phyloP scores from a whole-genome alignment of 1,284 basidiomycete species.

The Filobasidium uniguttulatum region DNA sequence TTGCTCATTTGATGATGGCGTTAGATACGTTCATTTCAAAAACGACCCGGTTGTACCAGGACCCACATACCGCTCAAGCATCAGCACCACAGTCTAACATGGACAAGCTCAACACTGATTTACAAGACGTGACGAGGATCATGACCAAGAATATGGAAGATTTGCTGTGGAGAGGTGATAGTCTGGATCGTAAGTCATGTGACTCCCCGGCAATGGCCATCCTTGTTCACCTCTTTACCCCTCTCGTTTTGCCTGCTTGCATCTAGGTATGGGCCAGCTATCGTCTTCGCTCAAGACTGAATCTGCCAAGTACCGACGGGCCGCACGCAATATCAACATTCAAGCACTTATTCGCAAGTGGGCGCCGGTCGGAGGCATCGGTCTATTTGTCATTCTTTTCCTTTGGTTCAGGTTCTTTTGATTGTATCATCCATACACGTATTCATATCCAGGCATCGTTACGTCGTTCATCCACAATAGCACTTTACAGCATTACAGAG shows the following conservation, averaged over 20 bases:
- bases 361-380: constrained; percentile 73
- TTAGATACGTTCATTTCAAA: constrained; percentile 97
- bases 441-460: too few species aligned
- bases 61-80: constrained; percentile 72
- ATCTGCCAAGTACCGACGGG: constrained; percentile 93
- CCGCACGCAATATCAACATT: constrained; percentile 85
- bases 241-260: background rate
- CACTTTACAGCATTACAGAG: too few species aligned
- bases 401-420: constrained; percentile 77
- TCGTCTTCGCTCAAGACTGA: constrained; percentile 95
- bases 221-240: background rate
- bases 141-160: constrained; percentile 99
- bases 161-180: constrained; percentile 91
- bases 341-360: constrained; percentile 90
- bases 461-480: too few species aligned
- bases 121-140: constrained; percentile 94
- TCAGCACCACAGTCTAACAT: constrained; percentile 40
- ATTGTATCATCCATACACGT: too few species aligned
- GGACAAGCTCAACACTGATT: constrained; percentile 83
- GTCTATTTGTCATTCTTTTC: constrained; percentile 67
- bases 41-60: constrained; percentile 85
- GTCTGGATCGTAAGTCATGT: constrained; percentile 64
- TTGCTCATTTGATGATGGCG: background rate
- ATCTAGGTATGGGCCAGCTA: constrained; percentile 82
- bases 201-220: background rate